These are phyloP conservation scores for Gautieria morchelliformis DNA, from an alignment of 768 basidiomycete species.

Conservation along the genomic window DNA sequence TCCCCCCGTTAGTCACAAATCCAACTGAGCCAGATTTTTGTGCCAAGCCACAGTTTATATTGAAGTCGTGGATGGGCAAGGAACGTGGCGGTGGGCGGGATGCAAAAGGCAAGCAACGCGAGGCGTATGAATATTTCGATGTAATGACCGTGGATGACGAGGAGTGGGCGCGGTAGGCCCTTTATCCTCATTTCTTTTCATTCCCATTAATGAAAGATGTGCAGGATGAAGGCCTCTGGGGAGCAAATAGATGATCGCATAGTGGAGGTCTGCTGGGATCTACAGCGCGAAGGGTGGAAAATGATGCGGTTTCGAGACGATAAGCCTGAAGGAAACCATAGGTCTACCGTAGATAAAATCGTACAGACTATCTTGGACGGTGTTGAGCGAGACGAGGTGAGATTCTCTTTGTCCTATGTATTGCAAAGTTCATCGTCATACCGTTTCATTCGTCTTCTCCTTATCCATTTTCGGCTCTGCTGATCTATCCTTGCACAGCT, in stretches of 20 bases:
- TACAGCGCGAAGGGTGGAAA: slow-evolving; percentile 54
- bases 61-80: slow-evolving; percentile 77
- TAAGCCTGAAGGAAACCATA: slow-evolving; percentile 88
- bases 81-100: slow-evolving; percentile 35
- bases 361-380: slow-evolving; percentile 89
- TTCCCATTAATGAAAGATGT: not conserved
- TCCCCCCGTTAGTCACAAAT: slow-evolving; percentile 55
- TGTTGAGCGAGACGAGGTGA: slow-evolving; percentile 78
- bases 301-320: slow-evolving; percentile 94
- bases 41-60: slow-evolving; percentile 77
- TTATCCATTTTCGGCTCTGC: not conserved
- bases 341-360: slow-evolving; percentile 75
- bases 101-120: slow-evolving; percentile 7
- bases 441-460: not conserved
- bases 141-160: slow-evolving; percentile 75
- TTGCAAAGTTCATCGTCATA: too few relatives aligned
- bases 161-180: slow-evolving; percentile 85
- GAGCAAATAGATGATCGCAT: slow-evolving; percentile 92
- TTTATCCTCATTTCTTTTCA: not conserved
- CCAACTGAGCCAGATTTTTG: slow-evolving; percentile 62
- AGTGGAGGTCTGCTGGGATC: slow-evolving; percentile 90
- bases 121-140: slow-evolving; percentile 75
- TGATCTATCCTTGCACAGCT: slow-evolving; percentile 34
- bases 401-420: slow-evolving; percentile 17
- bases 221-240: slow-evolving; percentile 71